Percentiles rank a stretch among this genome's conserved stretches.
Conservation (phyloP, 495 filamentous ascomycete species). For the Podospora pseudoanserina region DNA sequence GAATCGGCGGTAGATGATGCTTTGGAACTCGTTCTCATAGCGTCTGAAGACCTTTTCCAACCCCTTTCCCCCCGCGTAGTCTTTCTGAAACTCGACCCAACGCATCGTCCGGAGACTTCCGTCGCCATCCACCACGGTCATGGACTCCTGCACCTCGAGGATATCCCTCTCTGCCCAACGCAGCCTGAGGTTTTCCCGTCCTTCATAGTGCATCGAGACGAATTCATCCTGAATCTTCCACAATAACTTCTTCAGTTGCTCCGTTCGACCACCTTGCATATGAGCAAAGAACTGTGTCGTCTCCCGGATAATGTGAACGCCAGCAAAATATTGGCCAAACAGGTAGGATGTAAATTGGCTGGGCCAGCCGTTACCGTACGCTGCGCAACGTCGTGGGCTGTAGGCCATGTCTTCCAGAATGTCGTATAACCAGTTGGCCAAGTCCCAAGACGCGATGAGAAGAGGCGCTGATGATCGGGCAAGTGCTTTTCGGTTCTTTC, state of each 20-base stretch:
- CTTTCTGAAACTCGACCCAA: conserved; percentile 7
- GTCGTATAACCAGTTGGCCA: conserved; percentile 13
- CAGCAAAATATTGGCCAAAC: conserved; percentile 14
- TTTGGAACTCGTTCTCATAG: conserved; percentile 8
- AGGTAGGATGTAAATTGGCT: conserved; percentile 10
- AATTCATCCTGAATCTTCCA: conserved; percentile 17
- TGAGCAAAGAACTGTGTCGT: conserved; percentile 13
- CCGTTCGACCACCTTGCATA: background rate
- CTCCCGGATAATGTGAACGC: conserved; percentile 16
- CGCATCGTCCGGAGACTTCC: conserved; percentile 10
- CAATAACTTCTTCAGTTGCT: conserved; percentile 10
- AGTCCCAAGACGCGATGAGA: conserved; percentile 16
- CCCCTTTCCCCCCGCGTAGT: conserved; percentile 6
- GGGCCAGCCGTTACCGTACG: conserved; percentile 11
- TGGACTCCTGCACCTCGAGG: conserved; percentile 9
- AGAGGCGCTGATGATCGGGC: conserved; percentile 10
- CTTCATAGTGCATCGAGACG: conserved; percentile 14
- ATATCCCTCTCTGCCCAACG: conserved; percentile 5
- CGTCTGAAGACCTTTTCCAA: background rate
- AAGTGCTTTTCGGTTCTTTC: conserved; percentile 9
- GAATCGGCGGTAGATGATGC: conserved; percentile 15
- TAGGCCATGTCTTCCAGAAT: conserved; percentile 10
- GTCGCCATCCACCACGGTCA: conserved; percentile 5
- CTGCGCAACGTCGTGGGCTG: conserved; percentile 6
- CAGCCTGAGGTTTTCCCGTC: conserved; percentile 3